Evolutionary conservation across 345 rosid genomes (phyloP).

Genomic region (Rhizophora mangle): DNA sequence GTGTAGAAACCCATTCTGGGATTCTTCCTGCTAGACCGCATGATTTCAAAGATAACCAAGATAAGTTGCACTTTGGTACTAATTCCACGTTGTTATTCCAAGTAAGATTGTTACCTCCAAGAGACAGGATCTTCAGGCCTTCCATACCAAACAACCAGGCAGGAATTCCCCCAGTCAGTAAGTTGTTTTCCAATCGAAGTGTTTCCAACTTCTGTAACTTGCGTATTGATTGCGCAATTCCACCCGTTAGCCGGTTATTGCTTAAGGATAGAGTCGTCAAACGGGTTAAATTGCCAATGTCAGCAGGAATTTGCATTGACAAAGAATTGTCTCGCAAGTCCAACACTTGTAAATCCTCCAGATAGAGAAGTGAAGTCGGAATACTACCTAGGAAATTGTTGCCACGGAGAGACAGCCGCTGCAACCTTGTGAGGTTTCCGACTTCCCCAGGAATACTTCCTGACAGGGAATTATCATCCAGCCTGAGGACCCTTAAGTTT

Average conservation of each 20-base stretch:
- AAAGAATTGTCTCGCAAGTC: conserved; percentile 27
- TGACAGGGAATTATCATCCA: conserved; percentile 22
- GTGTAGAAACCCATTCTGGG: conserved; percentile 38
- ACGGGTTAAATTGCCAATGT: conserved; percentile 27
- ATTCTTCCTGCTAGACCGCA: conserved; percentile 38
- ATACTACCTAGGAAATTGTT: conserved; percentile 23
- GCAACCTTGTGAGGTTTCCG: conserved; percentile 5
- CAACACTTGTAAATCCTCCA: conserved; percentile 5
- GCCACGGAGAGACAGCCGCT: conserved; percentile 17
- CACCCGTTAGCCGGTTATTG: conserved; percentile 31
- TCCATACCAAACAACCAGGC: conserved; percentile 37
- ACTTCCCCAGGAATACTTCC: conserved; percentile 28
- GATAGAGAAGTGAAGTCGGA: conserved; percentile 16
- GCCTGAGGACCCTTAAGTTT: conserved; percentile 19
- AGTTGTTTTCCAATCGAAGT: conserved; percentile 31
- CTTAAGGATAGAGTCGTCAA: conserved; percentile 27
- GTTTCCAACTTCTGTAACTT: conserved; percentile 30
- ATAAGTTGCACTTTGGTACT: conserved; percentile 25
- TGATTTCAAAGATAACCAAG: conserved; percentile 35
- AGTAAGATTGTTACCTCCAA: conserved; percentile 41
- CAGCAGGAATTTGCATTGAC: conserved; percentile 28
- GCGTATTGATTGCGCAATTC: conserved; percentile 32
- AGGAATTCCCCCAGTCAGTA: conserved; percentile 36
- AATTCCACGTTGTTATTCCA: conserved; percentile 32
- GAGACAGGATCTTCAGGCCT: conserved; percentile 25